phyloP scores from a whole-genome alignment of 768 basidiomycete genomes.

The Auricularia sp. region DNA sequence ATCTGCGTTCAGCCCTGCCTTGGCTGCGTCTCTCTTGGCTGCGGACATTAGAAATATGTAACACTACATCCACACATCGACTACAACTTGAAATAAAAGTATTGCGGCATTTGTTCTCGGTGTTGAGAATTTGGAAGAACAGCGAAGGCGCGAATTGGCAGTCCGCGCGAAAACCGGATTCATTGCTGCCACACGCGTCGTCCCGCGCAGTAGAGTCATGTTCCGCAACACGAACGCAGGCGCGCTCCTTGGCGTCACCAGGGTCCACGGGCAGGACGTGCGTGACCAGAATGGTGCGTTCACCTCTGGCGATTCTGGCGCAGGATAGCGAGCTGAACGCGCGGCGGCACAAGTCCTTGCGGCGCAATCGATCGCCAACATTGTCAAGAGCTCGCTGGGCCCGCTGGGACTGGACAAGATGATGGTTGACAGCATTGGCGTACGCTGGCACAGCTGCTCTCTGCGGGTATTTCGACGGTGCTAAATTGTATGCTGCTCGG shows the following conservation, averaged over 20 bases:
- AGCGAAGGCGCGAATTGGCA: no score
- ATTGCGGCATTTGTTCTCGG: no score
- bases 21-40: no score
- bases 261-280: slow-evolving; percentile 90
- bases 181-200: not conserved
- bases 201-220: slow-evolving; percentile 29
- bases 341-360: slow-evolving; percentile 60
- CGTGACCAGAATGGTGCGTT: slow-evolving; percentile 86
- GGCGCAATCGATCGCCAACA: slow-evolving; percentile 92
- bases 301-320: slow-evolving; percentile 10
- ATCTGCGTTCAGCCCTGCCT: no score
- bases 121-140: no score
- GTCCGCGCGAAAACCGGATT: no score
- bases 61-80: no score
- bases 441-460: slow-evolving; percentile 29
- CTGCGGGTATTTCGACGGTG: slow-evolving; percentile 4
- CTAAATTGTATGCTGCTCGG: slow-evolving; percentile 8
- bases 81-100: no score
- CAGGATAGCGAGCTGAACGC: slow-evolving; percentile 1
- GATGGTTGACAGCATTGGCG: slow-evolving; percentile 96
- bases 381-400: slow-evolving; percentile 91
- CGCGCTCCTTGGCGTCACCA: slow-evolving; percentile 87
- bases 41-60: no score
- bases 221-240: slow-evolving; percentile 87
- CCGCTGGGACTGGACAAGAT: slow-evolving; percentile 94